These are phyloP conservation scores for Colletotrichum zoysiae DNA, from an alignment of 2,329 filamentous ascomycete species.

Conservation along the genomic window DNA sequence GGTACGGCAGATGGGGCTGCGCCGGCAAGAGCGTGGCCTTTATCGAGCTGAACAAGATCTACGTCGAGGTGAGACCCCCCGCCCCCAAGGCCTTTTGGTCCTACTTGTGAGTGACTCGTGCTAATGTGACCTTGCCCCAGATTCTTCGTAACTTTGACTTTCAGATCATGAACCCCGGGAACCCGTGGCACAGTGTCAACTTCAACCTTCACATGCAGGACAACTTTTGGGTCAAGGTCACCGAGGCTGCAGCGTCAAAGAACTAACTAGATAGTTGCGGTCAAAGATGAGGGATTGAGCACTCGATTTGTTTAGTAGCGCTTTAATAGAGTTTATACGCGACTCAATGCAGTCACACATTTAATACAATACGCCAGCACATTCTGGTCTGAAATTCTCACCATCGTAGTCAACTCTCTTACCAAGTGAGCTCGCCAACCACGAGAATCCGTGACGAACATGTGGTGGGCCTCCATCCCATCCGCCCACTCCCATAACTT, in stretches of 20 bases:
- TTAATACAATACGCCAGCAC: neutral
- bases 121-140: conserved; percentile 27
- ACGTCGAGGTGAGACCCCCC: conserved; percentile 54
- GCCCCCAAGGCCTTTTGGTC: too few relatives aligned
- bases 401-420: neutral
- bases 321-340: neutral
- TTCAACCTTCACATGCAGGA: conserved; percentile 47
- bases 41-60: conserved; percentile 58
- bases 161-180: conserved; percentile 45
- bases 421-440: too few relatives aligned
- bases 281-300: neutral
- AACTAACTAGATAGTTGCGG: neutral
- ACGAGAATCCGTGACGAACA: neutral
- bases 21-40: conserved; percentile 55
- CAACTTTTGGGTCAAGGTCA: conserved; percentile 44
- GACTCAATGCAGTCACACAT: neutral
- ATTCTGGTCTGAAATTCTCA: neutral
- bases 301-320: neutral
- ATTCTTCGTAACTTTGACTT: conserved; percentile 48
- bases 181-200: conserved; percentile 50
- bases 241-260: neutral
- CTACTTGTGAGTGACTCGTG: too few relatives aligned
- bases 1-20: conserved; percentile 49
- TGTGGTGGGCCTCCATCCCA: neutral
- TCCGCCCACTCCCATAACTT: neutral